Percentiles rank a stretch among this genome's conserved stretches.
These are phyloP conservation scores for Eucalyptus cloeziana DNA, from an alignment of 345 rosid genomes.

Conservation along the genomic window DNA sequence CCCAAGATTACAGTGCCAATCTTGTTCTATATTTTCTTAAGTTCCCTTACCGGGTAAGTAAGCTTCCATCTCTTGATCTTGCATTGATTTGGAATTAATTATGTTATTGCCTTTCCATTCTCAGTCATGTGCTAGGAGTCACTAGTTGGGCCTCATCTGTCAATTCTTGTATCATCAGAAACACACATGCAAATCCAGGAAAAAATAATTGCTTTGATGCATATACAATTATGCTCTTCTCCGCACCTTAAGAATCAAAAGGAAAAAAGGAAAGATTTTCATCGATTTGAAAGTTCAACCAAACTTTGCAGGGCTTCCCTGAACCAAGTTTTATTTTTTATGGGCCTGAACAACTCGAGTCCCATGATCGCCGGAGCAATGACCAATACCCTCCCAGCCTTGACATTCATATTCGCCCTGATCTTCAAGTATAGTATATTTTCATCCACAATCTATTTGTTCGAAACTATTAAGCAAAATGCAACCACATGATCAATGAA, in stretches of 20 bases:
- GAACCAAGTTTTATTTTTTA: slow-evolving; percentile 73
- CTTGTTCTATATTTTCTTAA: slow-evolving; percentile 50
- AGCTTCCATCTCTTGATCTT: background rate
- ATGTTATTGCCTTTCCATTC: background rate
- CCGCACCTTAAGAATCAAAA: background rate
- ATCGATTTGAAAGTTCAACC: background rate
- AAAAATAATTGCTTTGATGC: background rate
- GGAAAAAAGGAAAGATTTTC: background rate
- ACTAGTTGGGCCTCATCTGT: background rate
- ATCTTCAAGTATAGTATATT: slow-evolving; percentile 35
- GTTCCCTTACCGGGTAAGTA: slow-evolving; percentile 82
- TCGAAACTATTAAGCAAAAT: background rate
- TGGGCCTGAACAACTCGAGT: slow-evolving; percentile 62
- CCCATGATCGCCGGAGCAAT: slow-evolving; percentile 87
- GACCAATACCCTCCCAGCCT: slow-evolving; percentile 64
- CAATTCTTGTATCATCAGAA: background rate
- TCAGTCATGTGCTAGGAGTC: background rate
- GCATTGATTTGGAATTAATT: background rate
- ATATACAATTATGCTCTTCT: background rate
- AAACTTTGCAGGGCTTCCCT: slow-evolving; percentile 41
- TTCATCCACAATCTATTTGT: background rate
- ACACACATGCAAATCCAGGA: background rate
- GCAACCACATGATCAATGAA: background rate
- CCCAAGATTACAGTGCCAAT: slow-evolving; percentile 50
- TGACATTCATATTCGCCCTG: slow-evolving; percentile 70